Base-by-base conservation (phyloP, 768 basidiomycete genomes). In the Coprinopsis cinerea region DNA sequence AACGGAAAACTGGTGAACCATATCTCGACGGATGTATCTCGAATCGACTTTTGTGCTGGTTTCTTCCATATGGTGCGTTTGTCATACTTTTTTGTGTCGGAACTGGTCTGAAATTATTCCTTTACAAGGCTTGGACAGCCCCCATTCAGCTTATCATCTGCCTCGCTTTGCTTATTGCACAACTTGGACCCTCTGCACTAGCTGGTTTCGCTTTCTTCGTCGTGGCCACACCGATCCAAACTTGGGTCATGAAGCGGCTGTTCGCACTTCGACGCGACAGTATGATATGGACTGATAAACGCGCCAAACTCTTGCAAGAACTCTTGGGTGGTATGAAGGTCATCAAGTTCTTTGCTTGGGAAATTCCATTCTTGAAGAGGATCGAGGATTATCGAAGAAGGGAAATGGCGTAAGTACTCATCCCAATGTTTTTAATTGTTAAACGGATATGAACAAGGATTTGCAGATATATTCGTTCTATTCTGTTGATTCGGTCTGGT, bases 331-430 rank as follows among this genome's bases (percentile, higher is more conserved):
- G 89, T 1, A 93, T 96, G 81, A 85, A 89, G 55, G 78, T 95
- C 53, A 88, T 96, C 75, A 96, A 96, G 65, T 84, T 85, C 63
- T 94, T 94, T 64, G 83, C 87, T 4, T 93, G 90, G 90, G 90
- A 92, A 59, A 58, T 66, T 1, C 89, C 93, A 0, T 94, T 91
- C 64, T 73, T 95, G 20, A 69, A 79, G 14, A 80, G 85, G 39
- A 76, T 96, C 23, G 74, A 76, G 25, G 77, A 77, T 35, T 87
- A 86, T 59, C 75, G 94, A 46, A 70, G 68, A 43, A 75, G 77
- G 44, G 93, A 95, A 64, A 81, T 92, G 67, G 63, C 57, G 76
- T 87, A 74, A 35, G 76, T 58, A 24, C 23, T 25, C 18, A n/a
- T 24, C 3, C 9, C 10, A 40, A 43, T 18, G 17, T 39, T n/a